Percentiles rank a stretch among this genome's conserved stretches.
phyloP scores from a whole-genome alignment of 176 grass and related monocot species.

The Triticum aestivum region IWGSC_CS_RefSeq_v2.1 NC_057799.1:5960680-5961179 shows the following conservation, averaged over 20 bases:
- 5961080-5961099: conserved; percentile 46
- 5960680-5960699: conserved; percentile 57
- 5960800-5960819: conserved; percentile 88
- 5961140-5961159: conserved; percentile 45
- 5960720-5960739: conserved; percentile 53
- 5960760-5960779: conserved; percentile 69
- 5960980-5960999: conserved; percentile 57
- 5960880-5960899: conserved; percentile 77
- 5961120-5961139: conserved; percentile 46
- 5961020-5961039: conserved; percentile 54
- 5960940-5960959: conserved; percentile 78
- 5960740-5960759: conserved; percentile 65
- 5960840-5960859: conserved; percentile 80
- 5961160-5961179: conserved; percentile 44
- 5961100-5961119: conserved; percentile 65
- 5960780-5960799: conserved; percentile 87
- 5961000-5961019: conserved; percentile 66
- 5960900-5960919: conserved; percentile 72
- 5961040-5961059: conserved; percentile 65
- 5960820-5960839: conserved; percentile 56
- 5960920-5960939: conserved; percentile 76
- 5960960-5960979: conserved; percentile 60
- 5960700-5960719: conserved; percentile 33
- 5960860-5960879: conserved; percentile 76
- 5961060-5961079: conserved; percentile 81